These are phyloP conservation scores for Hemileia vastatrix DNA, from an alignment of 1,284 basidiomycete species.

Conservation along the genomic window DNA sequence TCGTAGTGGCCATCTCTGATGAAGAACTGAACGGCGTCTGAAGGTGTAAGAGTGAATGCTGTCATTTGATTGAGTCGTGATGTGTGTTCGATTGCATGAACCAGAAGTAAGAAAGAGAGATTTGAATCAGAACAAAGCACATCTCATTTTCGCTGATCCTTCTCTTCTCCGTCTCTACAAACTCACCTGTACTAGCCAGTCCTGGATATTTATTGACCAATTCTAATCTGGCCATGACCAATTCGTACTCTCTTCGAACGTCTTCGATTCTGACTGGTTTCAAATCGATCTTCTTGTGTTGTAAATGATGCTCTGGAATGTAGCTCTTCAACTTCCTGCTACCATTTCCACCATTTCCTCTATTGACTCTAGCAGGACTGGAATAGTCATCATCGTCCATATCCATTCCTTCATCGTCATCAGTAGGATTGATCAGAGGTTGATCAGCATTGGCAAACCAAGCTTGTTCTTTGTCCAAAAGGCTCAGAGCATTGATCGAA, in stretches of 20 bases:
- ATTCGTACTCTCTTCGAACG: slow-evolving; percentile 71
- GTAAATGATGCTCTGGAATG: slow-evolving; percentile 65
- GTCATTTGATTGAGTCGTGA: slow-evolving; percentile 30
- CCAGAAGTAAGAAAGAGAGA: neutral
- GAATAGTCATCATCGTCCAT: slow-evolving; percentile 6
- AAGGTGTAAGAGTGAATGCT: slow-evolving; percentile 60
- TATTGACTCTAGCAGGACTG: slow-evolving; percentile 34
- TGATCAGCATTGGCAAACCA: slow-evolving; percentile 57
- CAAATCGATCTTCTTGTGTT: slow-evolving; percentile 53
- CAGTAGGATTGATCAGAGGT: neutral
- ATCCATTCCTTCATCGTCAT: slow-evolving; percentile 13
- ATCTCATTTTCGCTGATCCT: neutral
- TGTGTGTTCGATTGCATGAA: neutral
- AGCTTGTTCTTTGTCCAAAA: slow-evolving; percentile 68
- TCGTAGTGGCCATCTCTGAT: slow-evolving; percentile 71
- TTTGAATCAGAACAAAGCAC: neutral
- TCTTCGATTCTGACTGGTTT: slow-evolving; percentile 72
- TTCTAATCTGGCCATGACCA: slow-evolving; percentile 68
- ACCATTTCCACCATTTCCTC: slow-evolving; percentile 50
- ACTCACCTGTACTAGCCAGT: slow-evolving; percentile 51
- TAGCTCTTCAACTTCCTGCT: slow-evolving; percentile 63
- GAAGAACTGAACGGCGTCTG: slow-evolving; percentile 67
- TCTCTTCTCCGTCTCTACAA: no score
- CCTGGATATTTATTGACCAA: slow-evolving; percentile 58
- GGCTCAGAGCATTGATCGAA: slow-evolving; percentile 75